Conservation (phyloP, 495 filamentous ascomycete genomes). For the Paragyromitra xinjiangensis region DNA sequence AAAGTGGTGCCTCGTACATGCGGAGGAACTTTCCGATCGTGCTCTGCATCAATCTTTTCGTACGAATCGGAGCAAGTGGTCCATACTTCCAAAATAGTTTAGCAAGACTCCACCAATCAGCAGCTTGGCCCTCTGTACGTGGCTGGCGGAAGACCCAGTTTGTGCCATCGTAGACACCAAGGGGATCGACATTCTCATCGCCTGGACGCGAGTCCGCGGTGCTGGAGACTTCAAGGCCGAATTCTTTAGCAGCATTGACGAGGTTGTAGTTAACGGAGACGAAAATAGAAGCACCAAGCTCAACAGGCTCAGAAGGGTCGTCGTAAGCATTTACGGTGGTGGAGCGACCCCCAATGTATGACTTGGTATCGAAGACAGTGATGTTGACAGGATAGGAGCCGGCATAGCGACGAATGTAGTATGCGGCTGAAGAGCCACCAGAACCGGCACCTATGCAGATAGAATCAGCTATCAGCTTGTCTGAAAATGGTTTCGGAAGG, state of each 20-base stretch:
- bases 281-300: constrained; percentile 93
- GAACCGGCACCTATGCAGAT: constrained; percentile 79
- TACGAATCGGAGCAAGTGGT: constrained; percentile 71
- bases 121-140: constrained; percentile 59
- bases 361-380: constrained; percentile 84
- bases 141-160: constrained; percentile 72
- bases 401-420: constrained; percentile 75
- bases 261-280: constrained; percentile 86
- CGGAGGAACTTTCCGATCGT: constrained; percentile 77
- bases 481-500: neutral
- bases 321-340: constrained; percentile 86
- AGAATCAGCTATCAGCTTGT: constrained; percentile 11
- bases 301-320: constrained; percentile 74
- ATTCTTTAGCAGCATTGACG: constrained; percentile 73
- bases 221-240: constrained; percentile 67
- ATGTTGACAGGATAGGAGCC: constrained; percentile 69
- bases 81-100: constrained; percentile 90
- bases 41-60: constrained; percentile 74
- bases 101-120: constrained; percentile 78
- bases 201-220: constrained; percentile 38
- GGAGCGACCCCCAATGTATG: constrained; percentile 84
- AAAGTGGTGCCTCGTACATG: constrained; percentile 81
- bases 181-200: constrained; percentile 58
- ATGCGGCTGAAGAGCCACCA: constrained; percentile 86
- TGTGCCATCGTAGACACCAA: constrained; percentile 76